phyloP scores from a whole-genome alignment of 208 protist species.

The Kentomonas sorsogonicus region DNA sequence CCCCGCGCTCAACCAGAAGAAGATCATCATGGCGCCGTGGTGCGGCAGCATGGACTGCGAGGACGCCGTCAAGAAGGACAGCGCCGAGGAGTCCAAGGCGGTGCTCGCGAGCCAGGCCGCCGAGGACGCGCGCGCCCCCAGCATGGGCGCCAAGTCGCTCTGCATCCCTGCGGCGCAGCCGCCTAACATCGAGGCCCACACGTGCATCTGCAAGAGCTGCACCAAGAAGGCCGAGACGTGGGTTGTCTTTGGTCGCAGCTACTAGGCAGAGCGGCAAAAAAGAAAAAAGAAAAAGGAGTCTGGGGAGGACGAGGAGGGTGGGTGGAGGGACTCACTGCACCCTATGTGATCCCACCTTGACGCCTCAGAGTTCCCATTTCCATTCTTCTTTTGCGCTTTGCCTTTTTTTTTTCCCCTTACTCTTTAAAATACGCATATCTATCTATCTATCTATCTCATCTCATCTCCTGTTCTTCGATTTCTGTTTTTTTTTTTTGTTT shows the following conservation, averaged over 20 bases:
- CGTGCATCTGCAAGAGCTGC: conserved; percentile 90
- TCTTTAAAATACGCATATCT: not conserved
- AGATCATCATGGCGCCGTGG: conserved; percentile 89
- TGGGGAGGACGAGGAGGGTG: no score
- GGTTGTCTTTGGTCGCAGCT: conserved; percentile 86
- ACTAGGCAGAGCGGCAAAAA: conserved; percentile 40
- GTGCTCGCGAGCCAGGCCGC: conserved; percentile 35
- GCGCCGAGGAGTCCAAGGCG: conserved; percentile 78
- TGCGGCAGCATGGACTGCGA: conserved; percentile 90
- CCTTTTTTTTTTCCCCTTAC: no score
- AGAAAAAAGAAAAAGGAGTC: no score
- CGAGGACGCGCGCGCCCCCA: conserved; percentile 84
- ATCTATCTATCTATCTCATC: conserved; percentile 4
- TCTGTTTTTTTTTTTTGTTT: conserved; percentile 14
- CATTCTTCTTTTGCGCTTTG: no score
- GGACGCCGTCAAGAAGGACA: conserved; percentile 93
- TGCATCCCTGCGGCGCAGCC: conserved; percentile 95
- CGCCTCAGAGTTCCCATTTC: no score
- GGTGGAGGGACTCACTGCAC: no score
- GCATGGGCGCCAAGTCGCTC: conserved; percentile 95
- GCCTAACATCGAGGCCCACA: conserved; percentile 51
- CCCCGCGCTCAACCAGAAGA: conserved; percentile 83
- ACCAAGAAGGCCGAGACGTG: conserved; percentile 53
- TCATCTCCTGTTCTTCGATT: not conserved
- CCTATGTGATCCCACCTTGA: no score